Base-by-base conservation (phyloP, 1,284 basidiomycete genomes). In the Puccinia polysora region DNA sequence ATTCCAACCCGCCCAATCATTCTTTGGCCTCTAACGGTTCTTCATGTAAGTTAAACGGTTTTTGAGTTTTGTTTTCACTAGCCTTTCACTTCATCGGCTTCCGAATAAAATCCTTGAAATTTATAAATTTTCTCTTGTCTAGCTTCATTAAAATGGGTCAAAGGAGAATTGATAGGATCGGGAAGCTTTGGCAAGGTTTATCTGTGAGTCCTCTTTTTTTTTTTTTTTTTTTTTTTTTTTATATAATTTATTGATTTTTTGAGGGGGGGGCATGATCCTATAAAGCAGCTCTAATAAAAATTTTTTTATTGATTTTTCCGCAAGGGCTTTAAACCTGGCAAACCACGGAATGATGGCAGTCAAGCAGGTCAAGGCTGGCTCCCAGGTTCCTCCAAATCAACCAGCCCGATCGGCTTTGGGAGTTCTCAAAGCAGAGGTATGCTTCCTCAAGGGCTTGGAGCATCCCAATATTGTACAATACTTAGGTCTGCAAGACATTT, bases 331-430 rank as follows among this genome's bases (percentile, higher is more conserved):
- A 74, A 98, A 97, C 80, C 91, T 90, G n/a, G 95, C 91, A 0
- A 97, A 94, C 0, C 94, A 94, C 71, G 94, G 97, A 81, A 95
- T 97, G 90, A 95, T 98, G 77, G 96, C 96, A 6, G 96, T 99
- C 76, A 99, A 99, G 81, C 95, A 98, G 81, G 96, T 99, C 63
- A 94, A 97, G 80, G 85, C 95, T 72, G 49, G 30, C 4, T 14
- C 93, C 93, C 0, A 86, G 87, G 63, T 94, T 91, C 0, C 87
- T 87, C n/a, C 89, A 88, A 77, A 95, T 97, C 81, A 89, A 88
- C 79, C 88, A 87, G 76, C 92, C 97, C 79, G 84, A 85, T 25
- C 86, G 92, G 88, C 95, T 73, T 89, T 99, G 67, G 89, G 94
- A 75, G 92, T 94, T 0, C 83, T 98, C 75, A 91, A 93, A 80